These are phyloP conservation scores for Fennellomyces sp. DNA, from an alignment of 371 early-diverging fungal species.

Conservation along the genomic window DNA sequence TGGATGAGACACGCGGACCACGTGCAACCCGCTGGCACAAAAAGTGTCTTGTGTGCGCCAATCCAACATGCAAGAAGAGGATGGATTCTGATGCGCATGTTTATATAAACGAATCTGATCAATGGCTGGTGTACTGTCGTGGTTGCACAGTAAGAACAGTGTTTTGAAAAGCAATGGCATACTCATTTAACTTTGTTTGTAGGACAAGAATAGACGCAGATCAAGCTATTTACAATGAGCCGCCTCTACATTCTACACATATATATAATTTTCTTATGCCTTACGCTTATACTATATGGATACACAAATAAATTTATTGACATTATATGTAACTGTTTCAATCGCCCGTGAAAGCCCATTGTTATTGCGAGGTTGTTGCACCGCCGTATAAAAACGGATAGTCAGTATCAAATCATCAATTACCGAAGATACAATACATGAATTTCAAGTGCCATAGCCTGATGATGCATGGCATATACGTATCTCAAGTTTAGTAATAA, in stretches of 20 bases:
- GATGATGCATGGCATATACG: too few relatives aligned
- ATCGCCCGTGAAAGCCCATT: too few relatives aligned
- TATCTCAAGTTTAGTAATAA: too few relatives aligned
- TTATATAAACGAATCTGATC: conserved; percentile 30
- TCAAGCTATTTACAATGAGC: background rate
- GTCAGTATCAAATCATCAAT: too few relatives aligned
- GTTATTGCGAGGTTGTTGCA: too few relatives aligned
- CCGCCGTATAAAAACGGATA: too few relatives aligned
- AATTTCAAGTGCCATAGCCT: too few relatives aligned
- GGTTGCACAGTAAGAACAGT: conserved; percentile 30
- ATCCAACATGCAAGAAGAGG: conserved; percentile 53
- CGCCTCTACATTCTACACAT: background rate
- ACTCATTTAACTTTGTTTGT: background rate
- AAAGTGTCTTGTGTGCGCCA: conserved; percentile 50
- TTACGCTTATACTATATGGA: too few relatives aligned
- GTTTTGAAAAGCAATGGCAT: background rate
- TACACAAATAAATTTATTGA: too few relatives aligned
- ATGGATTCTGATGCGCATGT: conserved; percentile 58
- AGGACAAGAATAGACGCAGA: background rate
- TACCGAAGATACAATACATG: too few relatives aligned
- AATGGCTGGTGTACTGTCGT: conserved; percentile 47
- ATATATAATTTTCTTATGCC: background rate
- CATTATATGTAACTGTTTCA: too few relatives aligned
- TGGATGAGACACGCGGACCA: conserved; percentile 55
- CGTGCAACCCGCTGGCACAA: conserved; percentile 58